Conservation (phyloP, 2,329 filamentous ascomycete genomes). For the Juglanconis oblonga region DNA sequence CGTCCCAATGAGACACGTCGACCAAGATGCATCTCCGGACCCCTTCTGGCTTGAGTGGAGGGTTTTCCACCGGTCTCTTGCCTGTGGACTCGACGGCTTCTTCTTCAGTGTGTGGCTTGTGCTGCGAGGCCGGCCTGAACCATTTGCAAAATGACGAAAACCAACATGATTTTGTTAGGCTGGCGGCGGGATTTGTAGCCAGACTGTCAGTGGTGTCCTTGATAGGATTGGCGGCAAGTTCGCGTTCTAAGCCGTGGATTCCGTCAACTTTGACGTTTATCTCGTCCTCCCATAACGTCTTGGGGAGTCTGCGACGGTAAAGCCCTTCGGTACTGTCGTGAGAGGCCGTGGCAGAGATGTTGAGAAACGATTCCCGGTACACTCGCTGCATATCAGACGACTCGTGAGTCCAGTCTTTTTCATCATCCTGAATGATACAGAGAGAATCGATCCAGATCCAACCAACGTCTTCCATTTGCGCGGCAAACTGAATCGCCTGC, state of each 20-base stretch:
- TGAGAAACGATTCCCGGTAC: constrained; percentile 21
- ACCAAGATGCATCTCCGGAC: neutral
- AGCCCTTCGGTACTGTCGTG: constrained; percentile 11
- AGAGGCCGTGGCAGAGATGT: constrained; percentile 20
- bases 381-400: constrained; percentile 19
- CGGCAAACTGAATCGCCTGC: neutral
- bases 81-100: too few species aligned
- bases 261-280: neutral
- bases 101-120: too few species aligned
- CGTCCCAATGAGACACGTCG: constrained; percentile 7
- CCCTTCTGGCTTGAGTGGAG: too few species aligned
- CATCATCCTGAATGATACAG: constrained; percentile 13
- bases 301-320: neutral
- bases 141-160: neutral
- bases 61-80: too few species aligned
- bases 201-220: neutral
- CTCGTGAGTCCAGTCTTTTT: constrained; percentile 20
- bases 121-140: neutral
- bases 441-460: constrained; percentile 17
- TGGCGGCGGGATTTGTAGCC: too few species aligned
- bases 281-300: constrained; percentile 6
- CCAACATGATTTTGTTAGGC: too few species aligned
- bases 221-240: too few species aligned
- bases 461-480: neutral
- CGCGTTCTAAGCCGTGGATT: neutral